Evolutionary conservation across 805 yeast genomes (phyloP).

Genomic region (Vanderwaltozyma tropicalis): DNA sequence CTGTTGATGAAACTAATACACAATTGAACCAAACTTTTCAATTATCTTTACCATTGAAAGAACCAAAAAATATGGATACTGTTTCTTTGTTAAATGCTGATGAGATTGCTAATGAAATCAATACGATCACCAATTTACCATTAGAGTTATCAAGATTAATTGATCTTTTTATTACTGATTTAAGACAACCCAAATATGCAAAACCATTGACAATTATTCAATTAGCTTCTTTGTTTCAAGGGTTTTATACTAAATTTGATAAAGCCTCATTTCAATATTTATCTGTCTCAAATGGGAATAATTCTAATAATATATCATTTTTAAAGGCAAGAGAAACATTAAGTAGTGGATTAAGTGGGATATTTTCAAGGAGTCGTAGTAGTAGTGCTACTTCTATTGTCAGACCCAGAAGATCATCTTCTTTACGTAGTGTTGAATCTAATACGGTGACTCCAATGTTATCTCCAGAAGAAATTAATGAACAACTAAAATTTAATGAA

Average conservation of each 20-base stretch:
- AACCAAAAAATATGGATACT: background rate
- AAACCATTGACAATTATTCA: slow-evolving; percentile 23
- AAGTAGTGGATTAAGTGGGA: slow-evolving; percentile 28
- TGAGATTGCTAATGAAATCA: slow-evolving; percentile 17
- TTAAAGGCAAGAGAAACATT: slow-evolving; percentile 22
- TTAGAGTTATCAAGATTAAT: slow-evolving; percentile 18
- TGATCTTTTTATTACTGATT: slow-evolving; percentile 23
- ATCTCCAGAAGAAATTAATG: slow-evolving; percentile 25
- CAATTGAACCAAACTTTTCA: background rate
- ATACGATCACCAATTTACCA: slow-evolving; percentile 17
- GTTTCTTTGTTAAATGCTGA: slow-evolving; percentile 9
- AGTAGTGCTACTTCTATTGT: slow-evolving; percentile 16
- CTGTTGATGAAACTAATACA: slow-evolving; percentile 22
- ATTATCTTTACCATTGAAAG: background rate
- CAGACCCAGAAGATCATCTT: slow-evolving; percentile 24
- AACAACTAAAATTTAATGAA: slow-evolving; percentile 20
- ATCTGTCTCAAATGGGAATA: background rate
- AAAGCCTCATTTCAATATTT: slow-evolving; percentile 23
- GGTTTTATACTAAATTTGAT: slow-evolving; percentile 24
- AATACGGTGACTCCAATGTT: slow-evolving; percentile 17
- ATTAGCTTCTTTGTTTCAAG: slow-evolving; percentile 23
- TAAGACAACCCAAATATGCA: slow-evolving; percentile 28
- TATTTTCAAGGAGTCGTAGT: slow-evolving; percentile 28
- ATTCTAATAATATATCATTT: slow-evolving; percentile 4
- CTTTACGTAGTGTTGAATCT: slow-evolving; percentile 21